Conservation (phyloP, 208 protist genomes). For the Spongospora subterranea region DNA sequence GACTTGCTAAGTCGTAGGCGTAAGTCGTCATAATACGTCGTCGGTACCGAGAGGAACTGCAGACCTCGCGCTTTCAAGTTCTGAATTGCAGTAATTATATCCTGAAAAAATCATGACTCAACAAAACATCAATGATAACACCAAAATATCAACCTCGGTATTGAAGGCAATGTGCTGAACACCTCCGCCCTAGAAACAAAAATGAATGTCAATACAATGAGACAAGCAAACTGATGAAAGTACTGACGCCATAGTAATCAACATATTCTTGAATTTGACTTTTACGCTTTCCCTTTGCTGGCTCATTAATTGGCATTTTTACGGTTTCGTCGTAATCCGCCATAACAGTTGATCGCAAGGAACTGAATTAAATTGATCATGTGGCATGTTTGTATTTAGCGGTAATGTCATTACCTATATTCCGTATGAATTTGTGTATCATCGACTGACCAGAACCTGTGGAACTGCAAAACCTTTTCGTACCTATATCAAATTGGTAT, state of each 20-base stretch:
- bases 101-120: conserved; percentile 56
- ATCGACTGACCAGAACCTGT: conserved; percentile 85
- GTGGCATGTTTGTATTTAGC: no score
- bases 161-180: conserved; percentile 84
- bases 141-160: no score
- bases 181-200: conserved; percentile 73
- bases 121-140: conserved; percentile 72
- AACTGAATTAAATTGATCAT: conserved; percentile 10
- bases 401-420: conserved; percentile 72
- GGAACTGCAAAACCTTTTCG: conserved; percentile 76
- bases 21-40: conserved; percentile 78
- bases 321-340: conserved; percentile 75
- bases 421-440: conserved; percentile 83
- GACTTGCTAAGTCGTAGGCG: conserved; percentile 68
- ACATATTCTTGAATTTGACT: conserved; percentile 85
- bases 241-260: conserved; percentile 76
- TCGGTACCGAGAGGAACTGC: conserved; percentile 79
- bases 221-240: background rate
- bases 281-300: conserved; percentile 79
- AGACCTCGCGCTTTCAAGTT: conserved; percentile 71
- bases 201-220: background rate
- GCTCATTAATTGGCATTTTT: conserved; percentile 87
- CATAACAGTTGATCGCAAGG: conserved; percentile 80
- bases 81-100: conserved; percentile 56
- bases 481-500: conserved; percentile 68